Evolutionary conservation across 331 rosid species (phyloP), one percentile per base, ranked within the genome.

Genomic region (Acacia concinna): DNA sequence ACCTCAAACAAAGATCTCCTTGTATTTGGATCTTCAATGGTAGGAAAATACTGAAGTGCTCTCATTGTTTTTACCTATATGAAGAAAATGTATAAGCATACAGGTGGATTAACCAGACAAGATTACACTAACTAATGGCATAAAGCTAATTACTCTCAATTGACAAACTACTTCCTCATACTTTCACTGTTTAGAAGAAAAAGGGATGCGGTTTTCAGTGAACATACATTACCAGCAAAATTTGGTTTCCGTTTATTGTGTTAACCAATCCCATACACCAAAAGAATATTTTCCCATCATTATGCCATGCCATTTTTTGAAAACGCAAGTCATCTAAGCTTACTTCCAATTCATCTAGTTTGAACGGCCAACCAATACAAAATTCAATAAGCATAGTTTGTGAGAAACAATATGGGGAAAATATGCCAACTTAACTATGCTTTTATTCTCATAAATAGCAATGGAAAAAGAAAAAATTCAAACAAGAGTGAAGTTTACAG

Each of bases 1-100:
- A 96, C 99, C 97, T 96, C 99, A 83, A 96, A 96, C 88, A 96
- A 83, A 80, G 98, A 89, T 87, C 95, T 91, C 85, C 99, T 91
- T 79, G 98, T 93, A 85, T 91, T 96, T 54, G 99, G 99, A 88
- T 96, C 99, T 87, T 96, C 99, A 71, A 96, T 77, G 6, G 97
- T 91, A 28, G 99, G 99, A 80, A 85, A 96, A 88, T 96, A 96
- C 78, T 96, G 99, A 78, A 96, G 98, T 79, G 94, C 98, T 83
- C 99, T 89, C 99, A 96, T 96, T 81, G 99, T 88, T 88, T 91
- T 96, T 63, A 96, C 99, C 99, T 96, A 86, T 52, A 71, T 68
- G 51, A 83, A 77, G 71, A 71, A 87, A 47, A 68, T 8, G 47
- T 27, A 32, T 25, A 25, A 44, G 79, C 62, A 80, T 46, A 66